phyloP scores from a whole-genome alignment of 2,329 filamentous ascomycete species.

The Phialophora tarda region DNA sequence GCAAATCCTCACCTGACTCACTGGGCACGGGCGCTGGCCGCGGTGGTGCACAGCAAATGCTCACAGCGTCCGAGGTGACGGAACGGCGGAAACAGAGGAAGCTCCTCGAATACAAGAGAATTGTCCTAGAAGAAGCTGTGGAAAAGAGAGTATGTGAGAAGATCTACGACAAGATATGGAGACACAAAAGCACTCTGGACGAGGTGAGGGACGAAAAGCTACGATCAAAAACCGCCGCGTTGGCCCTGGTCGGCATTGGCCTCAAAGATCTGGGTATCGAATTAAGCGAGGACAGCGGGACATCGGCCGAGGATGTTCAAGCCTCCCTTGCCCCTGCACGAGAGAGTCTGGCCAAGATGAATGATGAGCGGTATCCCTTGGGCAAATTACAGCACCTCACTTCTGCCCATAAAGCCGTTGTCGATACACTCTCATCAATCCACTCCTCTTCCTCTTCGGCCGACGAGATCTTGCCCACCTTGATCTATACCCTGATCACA shows the following conservation, averaged over 20 bases:
- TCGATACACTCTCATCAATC: constrained; percentile 75
- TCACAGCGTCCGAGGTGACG: constrained; percentile 83
- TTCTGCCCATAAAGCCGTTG: constrained; percentile 88
- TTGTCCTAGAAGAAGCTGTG: constrained; percentile 84
- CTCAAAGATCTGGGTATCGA: constrained; percentile 83
- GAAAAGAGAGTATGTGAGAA: constrained; percentile 84
- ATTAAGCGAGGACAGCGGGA: constrained; percentile 63
- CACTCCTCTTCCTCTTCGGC: constrained; percentile 81
- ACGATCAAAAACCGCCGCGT: constrained; percentile 87
- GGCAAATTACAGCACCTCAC: constrained; percentile 91
- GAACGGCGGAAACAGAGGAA: constrained; percentile 79
- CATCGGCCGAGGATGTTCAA: constrained; percentile 69
- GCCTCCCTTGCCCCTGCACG: constrained; percentile 74
- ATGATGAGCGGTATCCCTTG: constrained; percentile 81
- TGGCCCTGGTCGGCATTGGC: constrained; percentile 89
- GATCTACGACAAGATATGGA: constrained; percentile 86
- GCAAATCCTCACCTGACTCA: constrained; percentile 34
- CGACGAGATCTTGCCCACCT: constrained; percentile 93
- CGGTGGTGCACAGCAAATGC: constrained; percentile 76
- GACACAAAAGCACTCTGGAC: constrained; percentile 88
- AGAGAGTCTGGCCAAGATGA: constrained; percentile 77
- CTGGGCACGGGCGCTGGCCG: constrained; percentile 35
- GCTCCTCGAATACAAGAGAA: constrained; percentile 76
- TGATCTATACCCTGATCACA: constrained; percentile 95
- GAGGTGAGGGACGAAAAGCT: constrained; percentile 94